Conservation (phyloP, 768 basidiomycete genomes). For the Russula foetens region DNA sequence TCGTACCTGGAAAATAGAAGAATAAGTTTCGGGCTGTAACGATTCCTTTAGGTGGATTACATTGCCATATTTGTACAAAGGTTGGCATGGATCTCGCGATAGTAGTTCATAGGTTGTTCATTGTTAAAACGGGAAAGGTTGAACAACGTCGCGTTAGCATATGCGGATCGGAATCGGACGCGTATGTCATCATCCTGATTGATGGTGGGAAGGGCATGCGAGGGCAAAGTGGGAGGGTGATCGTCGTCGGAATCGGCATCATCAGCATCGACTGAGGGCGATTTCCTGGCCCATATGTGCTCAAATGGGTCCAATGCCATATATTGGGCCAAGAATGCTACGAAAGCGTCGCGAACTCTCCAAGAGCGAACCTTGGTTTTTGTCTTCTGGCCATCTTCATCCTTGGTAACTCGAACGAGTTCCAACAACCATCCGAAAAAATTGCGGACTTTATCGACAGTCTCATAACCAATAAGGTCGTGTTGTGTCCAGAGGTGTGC, state of each 20-base stretch:
- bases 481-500: slow-evolving; percentile 47
- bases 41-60: slow-evolving; percentile 33
- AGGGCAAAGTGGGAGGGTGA: slow-evolving; percentile 26
- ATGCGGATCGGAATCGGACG: slow-evolving; percentile 71
- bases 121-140: slow-evolving; percentile 35
- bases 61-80: slow-evolving; percentile 39
- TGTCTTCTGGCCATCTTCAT: slow-evolving; percentile 4
- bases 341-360: slow-evolving; percentile 55
- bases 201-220: slow-evolving; percentile 42
- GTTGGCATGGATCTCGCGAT: slow-evolving; percentile 37
- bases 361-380: slow-evolving; percentile 46
- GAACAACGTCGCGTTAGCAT: slow-evolving; percentile 51
- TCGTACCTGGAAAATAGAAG: slow-evolving; percentile 38
- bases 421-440: slow-evolving; percentile 50
- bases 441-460: slow-evolving; percentile 37
- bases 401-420: slow-evolving; percentile 26
- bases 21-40: neutral
- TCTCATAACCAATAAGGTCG: slow-evolving; percentile 19
- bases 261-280: neutral
- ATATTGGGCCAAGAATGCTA: slow-evolving; percentile 60
- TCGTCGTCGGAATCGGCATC: neutral
- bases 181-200: slow-evolving; percentile 71
- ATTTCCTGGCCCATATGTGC: slow-evolving; percentile 35
- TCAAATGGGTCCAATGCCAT: slow-evolving; percentile 50
- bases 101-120: slow-evolving; percentile 32